phyloP scores from a whole-genome alignment of 805 yeast species.

The Isabelozyma pseudorhagii region DNA sequence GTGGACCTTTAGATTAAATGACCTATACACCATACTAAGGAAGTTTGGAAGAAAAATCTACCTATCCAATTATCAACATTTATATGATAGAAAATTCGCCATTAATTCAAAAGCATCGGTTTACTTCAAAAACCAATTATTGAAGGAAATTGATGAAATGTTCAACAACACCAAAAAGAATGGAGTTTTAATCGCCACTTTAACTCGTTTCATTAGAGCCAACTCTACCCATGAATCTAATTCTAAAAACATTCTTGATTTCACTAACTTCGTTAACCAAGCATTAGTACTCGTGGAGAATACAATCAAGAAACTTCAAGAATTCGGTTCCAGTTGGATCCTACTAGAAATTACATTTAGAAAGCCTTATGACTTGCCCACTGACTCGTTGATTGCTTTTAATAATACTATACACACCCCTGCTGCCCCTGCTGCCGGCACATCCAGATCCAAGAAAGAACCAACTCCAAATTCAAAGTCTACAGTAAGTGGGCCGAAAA shows the following conservation, averaged over 20 bases:
- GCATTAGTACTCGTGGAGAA: constrained; percentile 29
- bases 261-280: constrained; percentile 41
- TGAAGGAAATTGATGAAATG: constrained; percentile 29
- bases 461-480: constrained; percentile 1
- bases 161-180: constrained; percentile 47
- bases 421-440: not conserved
- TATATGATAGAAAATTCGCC: constrained; percentile 41
- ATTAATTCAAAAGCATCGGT: constrained; percentile 21
- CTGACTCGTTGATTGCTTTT: constrained; percentile 22
- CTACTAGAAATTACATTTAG: constrained; percentile 40
- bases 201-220: constrained; percentile 44
- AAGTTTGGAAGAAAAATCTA: constrained; percentile 47
- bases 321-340: constrained; percentile 42
- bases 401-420: constrained; percentile 1
- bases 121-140: constrained; percentile 21
- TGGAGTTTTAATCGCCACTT: constrained; percentile 45
- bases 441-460: not conserved
- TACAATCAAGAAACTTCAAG: constrained; percentile 27
- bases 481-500: not conserved
- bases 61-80: constrained; percentile 39
- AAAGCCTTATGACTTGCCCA: constrained; percentile 29
- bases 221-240: constrained; percentile 32
- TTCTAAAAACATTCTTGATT: constrained; percentile 35
- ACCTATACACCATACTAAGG: constrained; percentile 45
- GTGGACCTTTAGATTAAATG: constrained; percentile 45